Evolutionary conservation across 176 grass and related monocot genomes (phyloP).

Genomic region (Musa beccarii): DNA sequence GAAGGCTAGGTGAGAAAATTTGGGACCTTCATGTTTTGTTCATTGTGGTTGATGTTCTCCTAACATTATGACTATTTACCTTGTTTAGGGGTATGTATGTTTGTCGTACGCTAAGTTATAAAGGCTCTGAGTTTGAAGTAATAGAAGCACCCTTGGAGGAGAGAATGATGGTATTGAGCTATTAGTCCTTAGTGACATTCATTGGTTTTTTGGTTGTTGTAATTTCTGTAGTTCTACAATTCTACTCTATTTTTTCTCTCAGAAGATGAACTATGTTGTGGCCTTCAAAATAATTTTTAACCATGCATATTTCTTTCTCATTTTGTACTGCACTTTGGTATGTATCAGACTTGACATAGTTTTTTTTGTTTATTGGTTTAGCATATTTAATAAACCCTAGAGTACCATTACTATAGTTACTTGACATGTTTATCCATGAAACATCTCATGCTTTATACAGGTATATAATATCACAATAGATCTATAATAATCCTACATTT

Average conservation of each 20-base stretch:
- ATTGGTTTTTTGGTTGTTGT: background rate
- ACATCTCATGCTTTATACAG: background rate
- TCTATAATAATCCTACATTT: too few relatives aligned
- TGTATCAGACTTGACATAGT: background rate
- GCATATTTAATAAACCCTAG: background rate
- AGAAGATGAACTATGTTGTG: too few relatives aligned
- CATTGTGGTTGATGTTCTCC: background rate
- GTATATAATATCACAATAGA: background rate
- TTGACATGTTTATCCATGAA: background rate
- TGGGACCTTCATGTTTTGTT: background rate
- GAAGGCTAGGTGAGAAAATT: conserved; percentile 82
- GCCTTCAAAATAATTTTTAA: background rate
- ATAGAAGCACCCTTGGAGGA: conserved; percentile 80
- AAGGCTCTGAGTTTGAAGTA: conserved; percentile 88
- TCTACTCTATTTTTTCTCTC: too few relatives aligned
- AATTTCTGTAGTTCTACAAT: background rate
- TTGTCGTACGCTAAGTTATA: conserved; percentile 94
- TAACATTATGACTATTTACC: conserved; percentile 23
- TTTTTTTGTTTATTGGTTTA: background rate
- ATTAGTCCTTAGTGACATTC: background rate
- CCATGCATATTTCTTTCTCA: background rate
- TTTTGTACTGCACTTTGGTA: background rate
- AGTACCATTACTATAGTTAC: background rate
- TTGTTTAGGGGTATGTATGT: conserved; percentile 93
- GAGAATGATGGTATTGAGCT: conserved; percentile 78